Conservation (phyloP, 2,329 filamentous ascomycete genomes). For the Colletotrichum orchidophilum region DNA sequence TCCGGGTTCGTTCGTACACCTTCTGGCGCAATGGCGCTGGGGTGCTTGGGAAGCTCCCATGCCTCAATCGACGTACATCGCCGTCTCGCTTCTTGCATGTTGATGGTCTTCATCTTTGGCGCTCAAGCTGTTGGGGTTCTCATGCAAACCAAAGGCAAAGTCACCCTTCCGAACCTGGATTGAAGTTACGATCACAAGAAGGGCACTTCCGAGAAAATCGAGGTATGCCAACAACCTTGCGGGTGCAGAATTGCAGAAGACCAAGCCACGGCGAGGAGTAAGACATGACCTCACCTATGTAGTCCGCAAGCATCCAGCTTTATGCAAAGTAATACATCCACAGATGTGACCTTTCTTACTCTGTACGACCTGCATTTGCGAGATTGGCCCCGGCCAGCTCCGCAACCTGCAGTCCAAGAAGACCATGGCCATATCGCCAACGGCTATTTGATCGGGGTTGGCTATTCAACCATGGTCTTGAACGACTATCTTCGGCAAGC, state of each 20-base stretch:
- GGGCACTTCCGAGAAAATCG: background rate
- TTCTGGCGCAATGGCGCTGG: constrained; percentile 54
- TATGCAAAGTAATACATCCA: constrained; percentile 9
- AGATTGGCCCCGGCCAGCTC: constrained; percentile 5
- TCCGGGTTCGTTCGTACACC: constrained; percentile 46
- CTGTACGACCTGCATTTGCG: background rate
- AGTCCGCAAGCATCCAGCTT: constrained; percentile 16
- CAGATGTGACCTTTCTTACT: background rate
- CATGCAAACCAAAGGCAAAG: background rate
- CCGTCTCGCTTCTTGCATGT: constrained; percentile 42
- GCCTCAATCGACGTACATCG: constrained; percentile 51
- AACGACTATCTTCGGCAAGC: background rate
- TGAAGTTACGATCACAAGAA: background rate
- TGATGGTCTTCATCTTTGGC: constrained; percentile 36
- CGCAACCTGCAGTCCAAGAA: background rate
- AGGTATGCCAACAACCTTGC: background rate
- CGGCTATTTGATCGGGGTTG: background rate
- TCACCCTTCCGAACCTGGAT: background rate
- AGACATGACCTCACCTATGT: constrained; percentile 24
- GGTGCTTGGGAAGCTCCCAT: constrained; percentile 59
- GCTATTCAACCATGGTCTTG: background rate
- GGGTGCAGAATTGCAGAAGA: background rate
- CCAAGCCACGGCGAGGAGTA: background rate
- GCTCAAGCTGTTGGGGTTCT: background rate
- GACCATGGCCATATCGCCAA: background rate